phyloP scores from a whole-genome alignment of 805 yeast species.

The Ogataea degrootiae region DNA sequence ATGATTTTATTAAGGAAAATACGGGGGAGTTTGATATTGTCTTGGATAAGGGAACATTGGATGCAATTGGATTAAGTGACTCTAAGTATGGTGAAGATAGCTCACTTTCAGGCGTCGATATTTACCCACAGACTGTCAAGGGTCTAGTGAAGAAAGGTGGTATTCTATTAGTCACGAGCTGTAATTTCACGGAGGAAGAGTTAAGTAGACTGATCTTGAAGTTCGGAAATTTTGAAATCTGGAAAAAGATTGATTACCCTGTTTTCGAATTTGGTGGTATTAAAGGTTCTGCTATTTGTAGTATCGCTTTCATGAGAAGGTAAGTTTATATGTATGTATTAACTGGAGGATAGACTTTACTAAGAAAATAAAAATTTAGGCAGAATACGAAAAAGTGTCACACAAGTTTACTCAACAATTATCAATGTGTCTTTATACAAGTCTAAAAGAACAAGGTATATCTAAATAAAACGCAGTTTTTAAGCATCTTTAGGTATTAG shows the following conservation, averaged over 20 bases:
- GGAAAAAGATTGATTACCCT: conserved; percentile 73
- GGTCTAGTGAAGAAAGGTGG: conserved; percentile 52
- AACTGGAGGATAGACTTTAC: not conserved
- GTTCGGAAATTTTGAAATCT: conserved; percentile 42
- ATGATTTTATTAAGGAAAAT: conserved; percentile 27
- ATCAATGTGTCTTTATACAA: too few species aligned
- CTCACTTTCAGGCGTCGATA: conserved; percentile 45
- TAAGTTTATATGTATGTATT: conserved; percentile 1
- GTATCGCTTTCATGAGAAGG: conserved; percentile 64
- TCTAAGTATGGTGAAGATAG: conserved; percentile 40
- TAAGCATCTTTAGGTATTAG: conserved; percentile 24
- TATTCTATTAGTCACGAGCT: conserved; percentile 77
- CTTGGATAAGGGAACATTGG: conserved; percentile 92
- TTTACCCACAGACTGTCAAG: conserved; percentile 59
- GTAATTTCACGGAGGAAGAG: conserved; percentile 88
- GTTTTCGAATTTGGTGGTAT: conserved; percentile 85
- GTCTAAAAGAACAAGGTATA: not conserved
- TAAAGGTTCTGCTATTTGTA: conserved; percentile 83
- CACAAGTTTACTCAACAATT: too few species aligned
- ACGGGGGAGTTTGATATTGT: conserved; percentile 59
- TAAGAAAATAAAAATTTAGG: not conserved
- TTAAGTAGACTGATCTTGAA: conserved; percentile 48
- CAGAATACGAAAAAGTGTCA: not conserved
- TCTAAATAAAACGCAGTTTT: not conserved
- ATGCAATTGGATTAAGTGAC: conserved; percentile 89